Evolutionary conservation across 1,284 basidiomycete genomes (phyloP), one percentile per base, ranked within the genome.

Genomic region (Ganoderma meredithae): DNA sequence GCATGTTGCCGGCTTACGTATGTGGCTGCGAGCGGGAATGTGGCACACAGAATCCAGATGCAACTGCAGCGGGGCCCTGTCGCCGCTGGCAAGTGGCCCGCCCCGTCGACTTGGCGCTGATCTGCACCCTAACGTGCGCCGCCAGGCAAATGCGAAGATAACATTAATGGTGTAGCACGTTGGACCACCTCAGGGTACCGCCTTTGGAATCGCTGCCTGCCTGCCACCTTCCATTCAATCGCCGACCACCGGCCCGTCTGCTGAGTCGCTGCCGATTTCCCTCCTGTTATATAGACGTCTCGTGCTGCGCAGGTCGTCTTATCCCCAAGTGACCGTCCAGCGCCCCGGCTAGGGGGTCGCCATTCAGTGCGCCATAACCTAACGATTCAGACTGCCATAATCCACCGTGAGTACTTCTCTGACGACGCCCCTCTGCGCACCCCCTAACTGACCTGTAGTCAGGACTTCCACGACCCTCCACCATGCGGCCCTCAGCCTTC

Each of bases 251-350:
- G 19, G 31, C 55, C 55, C 33, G 19, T 58, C n/a, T 9, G 55
- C 33, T 58, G 55, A 19, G 55, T 36, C 55, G 19, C 36, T 39
- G 33, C 31, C 55, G 31, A 19, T 33, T 58, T n/a, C 31, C n/a
- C 55, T 31, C 31, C 31, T 58, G n/a, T 39, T 58, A 58, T 39
- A 58, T 58, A 58, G 55, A 39, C 55, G 15, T 58, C 33, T 58
- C 33, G 39, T n/a, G 33, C 33, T 58, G 55, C 33, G 33, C 36
- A 22, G 55, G 33, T 19, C 36, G 36, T 58, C 55, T 36, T 33
- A n/a, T 58, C 36, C 55, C 36, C 52, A 55, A 39, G 31, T 4
- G 31, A 22, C 36, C 55, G 33, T 19, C 55, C 36, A 33, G 52
- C 52, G 55, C 55, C 55, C 31, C n/a, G 31, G 36, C 19, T 13